Percentiles rank a stretch among this genome's conserved stretches.
Conservation (phyloP, 108 stramenopile species). For the Cyclostephanos tholiformis region DNA sequence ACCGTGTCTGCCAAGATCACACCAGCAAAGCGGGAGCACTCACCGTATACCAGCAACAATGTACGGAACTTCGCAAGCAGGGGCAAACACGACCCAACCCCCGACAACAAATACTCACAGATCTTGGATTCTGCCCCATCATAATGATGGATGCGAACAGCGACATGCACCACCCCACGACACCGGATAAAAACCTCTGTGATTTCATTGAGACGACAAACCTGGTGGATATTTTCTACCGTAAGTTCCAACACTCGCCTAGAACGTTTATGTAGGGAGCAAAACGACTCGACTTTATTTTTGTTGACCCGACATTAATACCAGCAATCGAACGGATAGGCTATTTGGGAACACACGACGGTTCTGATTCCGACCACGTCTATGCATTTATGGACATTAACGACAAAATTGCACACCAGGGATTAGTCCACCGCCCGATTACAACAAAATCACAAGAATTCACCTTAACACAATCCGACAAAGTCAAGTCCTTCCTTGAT, state of each 20-base stretch:
- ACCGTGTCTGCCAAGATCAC: too few species aligned
- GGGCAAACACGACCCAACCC: too few species aligned
- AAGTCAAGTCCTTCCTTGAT: neutral
- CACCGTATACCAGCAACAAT: too few species aligned
- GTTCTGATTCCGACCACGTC: constrained; percentile 8
- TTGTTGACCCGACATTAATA: neutral
- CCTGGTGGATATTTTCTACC: too few species aligned
- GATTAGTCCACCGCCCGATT: neutral
- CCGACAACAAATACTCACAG: constrained; percentile 9
- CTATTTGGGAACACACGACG: too few species aligned
- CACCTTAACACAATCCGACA: neutral
- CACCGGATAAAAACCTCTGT: too few species aligned
- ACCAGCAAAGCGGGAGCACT: too few species aligned
- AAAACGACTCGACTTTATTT: constrained; percentile 2
- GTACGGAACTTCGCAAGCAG: too few species aligned
- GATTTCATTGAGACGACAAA: too few species aligned
- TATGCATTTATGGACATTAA: neutral
- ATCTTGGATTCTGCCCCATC: too few species aligned
- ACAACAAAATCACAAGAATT: neutral
- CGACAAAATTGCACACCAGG: neutral
- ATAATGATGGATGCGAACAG: neutral
- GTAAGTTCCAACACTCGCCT: neutral
- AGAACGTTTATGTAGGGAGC: neutral
- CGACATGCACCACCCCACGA: too few species aligned
- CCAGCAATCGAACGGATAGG: neutral